phyloP scores from a whole-genome alignment of 208 protist genomes.

The Crithidia thermophila region DNA sequence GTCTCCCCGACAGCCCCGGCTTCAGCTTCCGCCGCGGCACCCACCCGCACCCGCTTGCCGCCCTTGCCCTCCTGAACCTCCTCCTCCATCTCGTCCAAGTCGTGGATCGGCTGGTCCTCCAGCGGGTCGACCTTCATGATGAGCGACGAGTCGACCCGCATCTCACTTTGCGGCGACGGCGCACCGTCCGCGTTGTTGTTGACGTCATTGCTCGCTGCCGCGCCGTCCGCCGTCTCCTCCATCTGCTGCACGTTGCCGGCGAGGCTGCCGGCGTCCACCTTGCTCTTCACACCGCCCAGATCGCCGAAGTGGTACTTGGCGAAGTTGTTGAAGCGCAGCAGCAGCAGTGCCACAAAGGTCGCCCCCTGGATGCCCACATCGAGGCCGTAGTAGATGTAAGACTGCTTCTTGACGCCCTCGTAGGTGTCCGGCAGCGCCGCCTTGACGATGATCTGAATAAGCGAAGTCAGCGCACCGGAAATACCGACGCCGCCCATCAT shows the following conservation, averaged over 20 bases:
- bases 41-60: too few relatives aligned
- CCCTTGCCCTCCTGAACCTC: too few relatives aligned
- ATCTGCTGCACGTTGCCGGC: background rate
- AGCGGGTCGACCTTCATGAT: too few relatives aligned
- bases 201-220: too few relatives aligned
- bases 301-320: constrained; percentile 38
- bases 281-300: constrained; percentile 25
- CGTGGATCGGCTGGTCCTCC: too few relatives aligned
- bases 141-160: too few relatives aligned
- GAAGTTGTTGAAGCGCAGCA: constrained; percentile 53
- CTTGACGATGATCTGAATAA: constrained; percentile 68
- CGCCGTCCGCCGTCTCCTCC: constrained; percentile 10
- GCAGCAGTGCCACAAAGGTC: constrained; percentile 41
- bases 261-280: constrained; percentile 20
- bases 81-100: too few relatives aligned
- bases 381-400: constrained; percentile 61
- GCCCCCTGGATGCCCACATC: constrained; percentile 38
- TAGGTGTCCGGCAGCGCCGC: constrained; percentile 37
- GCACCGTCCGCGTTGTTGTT: too few relatives aligned
- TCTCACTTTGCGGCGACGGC: too few relatives aligned
- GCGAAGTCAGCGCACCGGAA: constrained; percentile 45
- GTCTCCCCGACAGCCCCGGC: too few relatives aligned
- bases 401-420: constrained; percentile 40
- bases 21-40: too few relatives aligned
- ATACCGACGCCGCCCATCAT: constrained; percentile 69